Evolutionary conservation across 1,284 basidiomycete species (phyloP), one percentile per base, ranked within the genome.

Genomic region (Leccinum griseonigrum): DNA sequence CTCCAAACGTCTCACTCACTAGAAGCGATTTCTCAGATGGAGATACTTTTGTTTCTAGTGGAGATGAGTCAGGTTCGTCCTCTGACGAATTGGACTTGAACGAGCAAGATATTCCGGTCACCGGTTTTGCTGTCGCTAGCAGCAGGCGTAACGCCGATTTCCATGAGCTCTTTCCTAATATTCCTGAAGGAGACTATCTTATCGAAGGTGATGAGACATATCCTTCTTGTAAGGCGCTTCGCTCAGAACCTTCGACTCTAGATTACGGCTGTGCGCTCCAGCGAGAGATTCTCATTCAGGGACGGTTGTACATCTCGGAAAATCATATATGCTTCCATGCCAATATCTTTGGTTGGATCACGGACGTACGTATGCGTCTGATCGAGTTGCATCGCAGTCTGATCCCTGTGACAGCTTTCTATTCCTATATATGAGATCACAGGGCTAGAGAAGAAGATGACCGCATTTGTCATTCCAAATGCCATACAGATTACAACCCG

Each of bases 331-430:
- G 94, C 78, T 99, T 99, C 81, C 93, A 99, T 71, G 96, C 97
- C 26, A 99, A 98, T 74, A 98, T 99, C 59, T 97, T 99, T 76
- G 97, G 97, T 53, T 99, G 97, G 97, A 91, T 98, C 61, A 98
- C 96, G 18, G 91, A 97, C 72, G 94, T 95, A 73, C 76, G 92
- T 81, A 9, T 50, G 3, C 3, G 26, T 32, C 51, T 16, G 16
- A 32, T 59, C 31, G 16, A 31, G 34, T 34, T 48, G 56, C 59
- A 28, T 56, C 38, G 8, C 38, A n/a, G 16, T 55, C 62, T 67
- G 54, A 69, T 50, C 48, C 4, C 16, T 61, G 52, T 48, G 60
- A 52, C 76, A 97, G 94, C 83, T 98, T 64, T 89, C 90, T 48
- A 87, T 99, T 62, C 92, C 97, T 3, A 97, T 98, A 67, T 86